These are phyloP conservation scores for Neurospora intermedia DNA, from an alignment of 495 filamentous ascomycete species.

Conservation along the genomic window DNA sequence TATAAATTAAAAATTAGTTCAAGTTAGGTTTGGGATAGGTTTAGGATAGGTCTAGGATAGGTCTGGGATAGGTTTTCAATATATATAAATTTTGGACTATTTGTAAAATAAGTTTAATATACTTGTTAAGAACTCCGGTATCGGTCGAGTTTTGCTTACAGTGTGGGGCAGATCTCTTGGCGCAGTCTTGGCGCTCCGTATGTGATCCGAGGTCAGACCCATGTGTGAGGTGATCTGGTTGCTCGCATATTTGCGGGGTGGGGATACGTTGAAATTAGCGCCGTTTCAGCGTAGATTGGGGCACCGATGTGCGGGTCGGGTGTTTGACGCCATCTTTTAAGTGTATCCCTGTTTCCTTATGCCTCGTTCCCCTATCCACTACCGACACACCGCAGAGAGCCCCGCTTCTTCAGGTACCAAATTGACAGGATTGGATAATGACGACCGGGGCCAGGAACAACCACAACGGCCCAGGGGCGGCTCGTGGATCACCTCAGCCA, in stretches of 20 bases:
- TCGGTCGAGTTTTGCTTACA: too few relatives aligned
- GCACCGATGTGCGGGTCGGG: not conserved
- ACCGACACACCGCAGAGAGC: not conserved
- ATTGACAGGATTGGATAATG: conserved; percentile 23
- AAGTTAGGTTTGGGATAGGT: too few relatives aligned
- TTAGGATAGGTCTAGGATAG: too few relatives aligned
- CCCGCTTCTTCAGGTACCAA: conserved; percentile 25
- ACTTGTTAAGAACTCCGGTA: too few relatives aligned
- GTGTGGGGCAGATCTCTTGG: too few relatives aligned
- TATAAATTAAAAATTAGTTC: too few relatives aligned
- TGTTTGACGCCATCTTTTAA: not conserved
- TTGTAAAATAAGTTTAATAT: too few relatives aligned
- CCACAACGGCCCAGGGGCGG: not conserved
- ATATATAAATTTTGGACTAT: too few relatives aligned
- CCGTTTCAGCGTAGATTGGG: conserved; percentile 7
- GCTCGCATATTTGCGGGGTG: not conserved
- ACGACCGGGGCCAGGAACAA: conserved; percentile 12
- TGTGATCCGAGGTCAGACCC: too few relatives aligned
- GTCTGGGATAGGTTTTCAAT: too few relatives aligned
- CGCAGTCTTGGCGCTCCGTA: too few relatives aligned
- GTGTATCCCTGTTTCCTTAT: not conserved
- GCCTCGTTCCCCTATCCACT: not conserved
- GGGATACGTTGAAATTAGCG: conserved; percentile 6
- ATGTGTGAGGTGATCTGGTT: too few relatives aligned
- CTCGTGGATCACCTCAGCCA: not conserved